Evolutionary conservation across 768 basidiomycete species (phyloP), one percentile per base, ranked within the genome.

Genomic region (Mycena chlorophos): DNA sequence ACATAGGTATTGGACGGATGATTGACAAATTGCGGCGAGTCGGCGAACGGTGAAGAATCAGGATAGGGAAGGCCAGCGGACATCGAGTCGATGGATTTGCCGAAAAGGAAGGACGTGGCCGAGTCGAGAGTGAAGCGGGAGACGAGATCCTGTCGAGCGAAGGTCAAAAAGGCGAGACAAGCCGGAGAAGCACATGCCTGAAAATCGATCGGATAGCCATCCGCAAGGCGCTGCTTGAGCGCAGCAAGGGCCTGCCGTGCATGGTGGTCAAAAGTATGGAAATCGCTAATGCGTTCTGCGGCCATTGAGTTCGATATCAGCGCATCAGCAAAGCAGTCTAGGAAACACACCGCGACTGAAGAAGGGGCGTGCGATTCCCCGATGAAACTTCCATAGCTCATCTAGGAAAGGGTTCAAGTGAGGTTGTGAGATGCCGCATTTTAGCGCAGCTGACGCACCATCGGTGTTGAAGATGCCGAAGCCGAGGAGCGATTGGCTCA

Each of bases 301-400:
- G 20, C 5, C 4, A 34, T 34, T 8, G 6, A 26, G 45, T 23
- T 23, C 13, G 22, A 46, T 13, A 25, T 5, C 25, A 25, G 27
- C 6, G 27, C 23, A 27, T 26, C 13, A 25, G 31, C 8, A 34
- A 14, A 19, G 12, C 6, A 28, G 14, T 13, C 4, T 46, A 25
- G 12, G 45, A 6, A 13, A 42, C n/a, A 6, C n/a, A 46, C 45
- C 45, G 45, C 75, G 76, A 53, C 67, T 79, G 72, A 90, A 89
- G 72, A 88, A 89, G 0, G 88, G 87, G 1, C 88, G 80, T 0
- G 85, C 83, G 70, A 88, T 84, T 3, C 74, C 63, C 16, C 87
- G 81, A 66, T 88, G 86, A 61, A 86, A 80, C 63, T 85, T 89
- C 88, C 88, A 89, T 71, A 81, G 77, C 1, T 86, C 83, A 25